Base-by-base conservation (phyloP, 225 moss, liverwort and hornwort species). In the Anthoceros angustus region DNA sequence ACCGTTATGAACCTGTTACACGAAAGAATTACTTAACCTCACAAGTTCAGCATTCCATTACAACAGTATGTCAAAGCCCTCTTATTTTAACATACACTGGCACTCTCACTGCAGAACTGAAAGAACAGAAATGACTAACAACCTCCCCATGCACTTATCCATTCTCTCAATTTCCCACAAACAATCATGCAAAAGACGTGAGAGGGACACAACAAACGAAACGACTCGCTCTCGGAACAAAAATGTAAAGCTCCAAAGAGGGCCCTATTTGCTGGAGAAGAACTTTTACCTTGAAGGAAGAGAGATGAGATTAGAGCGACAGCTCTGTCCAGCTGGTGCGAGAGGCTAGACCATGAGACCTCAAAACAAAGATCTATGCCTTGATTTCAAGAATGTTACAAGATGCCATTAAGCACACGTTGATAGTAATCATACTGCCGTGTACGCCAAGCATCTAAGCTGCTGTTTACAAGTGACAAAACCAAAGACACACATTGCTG, bases 401-500 rank as follows among this genome's bases (percentile, higher is more conserved):
- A 85, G 73, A 95, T 95, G 78, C 95, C 95, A 81, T 95, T 95
- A 69, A 95, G 78, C 50, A 98, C 95, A 74, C 91, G 91, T 73
- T 98, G 95, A 75, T 98, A 98, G 71, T 95, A 95, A 87, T 95
- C 95, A 70, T 95, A 95, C 64, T 95, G 95, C 66, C 95, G 80
- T 15, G 92, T 87, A 63, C 95, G 86, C 95, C 95, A 98, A 64
- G 95, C 95, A 86, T 98, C 95, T 80, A 98, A 74, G 80, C 95
- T 98, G 79, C 78, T 98, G 77, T 83, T 86, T 72, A 98, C 91
- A 48, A 98, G 87, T 65, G 91, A 85, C 75, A 98, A 86, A 63
- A 98, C 95, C 70, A 91, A 86, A 42, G 95, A 88, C 64, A 98
- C 91, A 71, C 95, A 98, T 98, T 98, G 95, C 95, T 98, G 95